phyloP scores from a whole-genome alignment of 192 early-diverging fungal species.

The Phlyctochytrium bullatum region DNA sequence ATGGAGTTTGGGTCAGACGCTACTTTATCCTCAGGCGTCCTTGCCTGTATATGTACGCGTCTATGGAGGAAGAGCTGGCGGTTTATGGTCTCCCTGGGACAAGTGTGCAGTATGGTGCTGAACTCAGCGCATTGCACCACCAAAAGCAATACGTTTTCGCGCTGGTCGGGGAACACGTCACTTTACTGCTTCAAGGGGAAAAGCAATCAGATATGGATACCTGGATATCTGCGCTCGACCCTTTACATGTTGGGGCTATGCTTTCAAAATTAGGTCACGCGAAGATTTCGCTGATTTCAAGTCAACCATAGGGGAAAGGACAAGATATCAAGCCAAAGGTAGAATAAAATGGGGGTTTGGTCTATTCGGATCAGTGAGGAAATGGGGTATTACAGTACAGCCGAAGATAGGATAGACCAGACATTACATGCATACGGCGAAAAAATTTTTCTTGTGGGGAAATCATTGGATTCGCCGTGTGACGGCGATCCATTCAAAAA shows the following conservation, averaged over 20 bases:
- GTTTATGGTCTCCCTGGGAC: constrained; percentile 77
- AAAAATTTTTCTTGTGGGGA: no score
- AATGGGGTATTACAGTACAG: no score
- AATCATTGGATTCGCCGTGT: no score
- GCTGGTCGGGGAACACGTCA: constrained; percentile 64
- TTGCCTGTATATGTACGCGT: constrained; percentile 74
- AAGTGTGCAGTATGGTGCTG: constrained; percentile 55
- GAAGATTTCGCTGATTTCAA: no score
- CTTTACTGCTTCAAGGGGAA: constrained; percentile 58
- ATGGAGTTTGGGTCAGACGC: constrained; percentile 68
- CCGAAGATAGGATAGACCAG: no score
- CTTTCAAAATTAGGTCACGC: constrained; percentile 10
- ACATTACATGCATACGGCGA: no score
- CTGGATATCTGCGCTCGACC: constrained; percentile 55
- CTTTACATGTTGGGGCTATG: constrained; percentile 27
- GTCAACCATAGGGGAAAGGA: no score
- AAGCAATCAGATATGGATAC: constrained; percentile 61
- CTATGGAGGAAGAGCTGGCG: constrained; percentile 64
- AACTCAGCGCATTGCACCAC: constrained; percentile 35
- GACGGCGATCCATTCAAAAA: no score
- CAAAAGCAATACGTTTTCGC: constrained; percentile 67
- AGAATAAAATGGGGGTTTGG: no score
- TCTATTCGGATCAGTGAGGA: no score
- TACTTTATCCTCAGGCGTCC: constrained; percentile 82
- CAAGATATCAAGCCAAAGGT: no score